Evolutionary conservation across 2,329 filamentous ascomycete species (phyloP), one percentile per base, ranked within the genome.

Genomic region (Fusarium mangiferae): DNA sequence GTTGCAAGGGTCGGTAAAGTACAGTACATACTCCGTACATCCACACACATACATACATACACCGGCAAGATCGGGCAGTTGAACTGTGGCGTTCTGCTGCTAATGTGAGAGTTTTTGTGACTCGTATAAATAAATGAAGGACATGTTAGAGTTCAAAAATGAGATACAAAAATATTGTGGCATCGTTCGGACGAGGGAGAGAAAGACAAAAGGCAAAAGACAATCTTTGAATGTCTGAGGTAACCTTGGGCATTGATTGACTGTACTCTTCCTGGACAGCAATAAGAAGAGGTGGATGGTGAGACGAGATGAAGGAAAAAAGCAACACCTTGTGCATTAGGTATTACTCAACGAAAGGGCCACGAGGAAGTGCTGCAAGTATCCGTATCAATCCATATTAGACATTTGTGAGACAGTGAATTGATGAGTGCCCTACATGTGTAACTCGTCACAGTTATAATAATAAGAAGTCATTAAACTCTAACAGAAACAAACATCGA

Each of bases 1-100:
- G 38, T 39, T 33, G 48, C 71, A 60, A 70, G 71, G 62, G 55
- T 56, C 36, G 30, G 52, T 64, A 39, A 62, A 68, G 60, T 73
- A 67, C 59, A 57, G 60, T 61, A 55, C 68, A 46, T 45, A 30
- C 30, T 30, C 30, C 30, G 30, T 30, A 30, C 30, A 30, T 30
- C 30, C 30, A n/a, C 44, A 28, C 28, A 8, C 44, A 28, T 22
- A 15, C 24, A 22, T 46, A 8, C 20, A 48, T 30, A 49, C 46
- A 52, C 54, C 45, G 41, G 33, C 24, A 33, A 45, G n/a, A 46
- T 58, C 45, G 41, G 28, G n/a, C 30, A 60, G 30, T 51, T 52
- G 38, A 51, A 44, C 41, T 35, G 66, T 70, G 54, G 61, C 66
- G 49, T 51, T 46, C 24, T 49, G 45, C 36, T 62, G 39, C 24